Conservation (phyloP, 2,329 filamentous ascomycete species). For the Nigrospora osmanthi region DNA sequence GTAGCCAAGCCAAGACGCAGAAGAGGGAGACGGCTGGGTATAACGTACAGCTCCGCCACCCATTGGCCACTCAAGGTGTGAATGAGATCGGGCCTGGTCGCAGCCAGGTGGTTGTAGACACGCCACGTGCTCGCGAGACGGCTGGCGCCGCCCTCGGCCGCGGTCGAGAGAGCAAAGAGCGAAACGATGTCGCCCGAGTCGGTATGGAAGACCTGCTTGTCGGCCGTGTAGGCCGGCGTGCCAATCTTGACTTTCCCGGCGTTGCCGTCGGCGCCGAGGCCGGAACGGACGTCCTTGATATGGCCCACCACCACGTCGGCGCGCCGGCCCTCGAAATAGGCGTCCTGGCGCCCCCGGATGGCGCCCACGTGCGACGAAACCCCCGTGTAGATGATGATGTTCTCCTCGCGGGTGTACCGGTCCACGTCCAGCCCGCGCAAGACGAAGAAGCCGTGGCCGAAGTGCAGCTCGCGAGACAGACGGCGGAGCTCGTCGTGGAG, state of each 20-base stretch:
- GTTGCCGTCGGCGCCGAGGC: conserved; percentile 7
- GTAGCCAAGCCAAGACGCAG: not conserved
- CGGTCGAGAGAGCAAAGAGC: conserved; percentile 44
- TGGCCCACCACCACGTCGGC: conserved; percentile 49
- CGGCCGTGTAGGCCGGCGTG: conserved; percentile 49
- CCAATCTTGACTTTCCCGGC: conserved; percentile 41
- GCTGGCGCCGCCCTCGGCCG: conserved; percentile 48
- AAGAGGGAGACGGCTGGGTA: not conserved
- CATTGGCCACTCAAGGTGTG: conserved; percentile 43
- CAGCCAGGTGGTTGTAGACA: conserved; percentile 56
- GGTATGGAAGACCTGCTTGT: conserved; percentile 57
- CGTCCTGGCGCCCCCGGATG: conserved; percentile 44
- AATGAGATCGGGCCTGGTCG: conserved; percentile 50
- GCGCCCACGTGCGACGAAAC: conserved; percentile 50
- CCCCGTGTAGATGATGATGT: conserved; percentile 51
- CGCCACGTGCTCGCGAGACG: conserved; percentile 49
- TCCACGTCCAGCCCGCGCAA: conserved; percentile 48
- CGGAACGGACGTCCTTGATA: conserved; percentile 49
- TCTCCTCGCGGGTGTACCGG: conserved; percentile 45
- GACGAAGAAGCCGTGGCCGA: conserved; percentile 53
- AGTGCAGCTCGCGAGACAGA: conserved; percentile 46
- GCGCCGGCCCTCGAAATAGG: conserved; percentile 30
- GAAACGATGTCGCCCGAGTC: conserved; percentile 52
- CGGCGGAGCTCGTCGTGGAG: conserved; percentile 40
- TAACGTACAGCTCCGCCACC: conserved; percentile 37